These are phyloP conservation scores for Oryza officinalis DNA, from an alignment of 176 grass and related monocot genomes.

Conservation along the genomic window DNA sequence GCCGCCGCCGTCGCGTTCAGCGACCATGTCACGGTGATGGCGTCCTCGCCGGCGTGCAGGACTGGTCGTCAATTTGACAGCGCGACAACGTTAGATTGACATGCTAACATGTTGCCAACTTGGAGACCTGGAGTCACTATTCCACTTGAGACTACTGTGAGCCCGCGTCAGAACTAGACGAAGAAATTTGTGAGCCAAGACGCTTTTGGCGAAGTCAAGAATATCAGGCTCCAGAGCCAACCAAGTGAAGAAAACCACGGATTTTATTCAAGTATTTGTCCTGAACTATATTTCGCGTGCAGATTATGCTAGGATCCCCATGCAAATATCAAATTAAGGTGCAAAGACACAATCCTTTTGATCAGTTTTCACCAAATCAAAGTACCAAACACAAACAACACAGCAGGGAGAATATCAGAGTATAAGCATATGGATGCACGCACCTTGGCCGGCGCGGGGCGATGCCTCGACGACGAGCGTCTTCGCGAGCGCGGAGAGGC, in stretches of 20 bases:
- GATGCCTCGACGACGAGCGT: constrained; percentile 58
- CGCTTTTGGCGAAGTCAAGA: not conserved
- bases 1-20: constrained; percentile 37
- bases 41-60: constrained; percentile 58
- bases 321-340: not conserved
- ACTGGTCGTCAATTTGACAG: constrained; percentile 34
- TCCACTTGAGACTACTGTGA: not conserved
- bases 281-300: not conserved
- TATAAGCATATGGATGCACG: too few species aligned
- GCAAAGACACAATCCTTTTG: too few species aligned
- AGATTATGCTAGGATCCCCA: not conserved
- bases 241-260: not conserved
- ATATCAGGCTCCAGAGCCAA: not conserved
- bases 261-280: not conserved
- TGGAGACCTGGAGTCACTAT: not conserved
- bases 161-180: not conserved
- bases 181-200: not conserved
- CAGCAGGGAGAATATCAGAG: too few species aligned
- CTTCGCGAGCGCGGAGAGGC: constrained; percentile 44
- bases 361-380: too few species aligned
- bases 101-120: not conserved
- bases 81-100: not conserved
- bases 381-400: too few species aligned
- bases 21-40: constrained; percentile 61
- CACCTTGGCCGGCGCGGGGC: constrained; percentile 53